A percentile compares a stretch with the other conserved stretches of the same genome.
Conservation (phyloP, 2,329 filamentous ascomycete species). For the Pleomassaria siparia region DNA sequence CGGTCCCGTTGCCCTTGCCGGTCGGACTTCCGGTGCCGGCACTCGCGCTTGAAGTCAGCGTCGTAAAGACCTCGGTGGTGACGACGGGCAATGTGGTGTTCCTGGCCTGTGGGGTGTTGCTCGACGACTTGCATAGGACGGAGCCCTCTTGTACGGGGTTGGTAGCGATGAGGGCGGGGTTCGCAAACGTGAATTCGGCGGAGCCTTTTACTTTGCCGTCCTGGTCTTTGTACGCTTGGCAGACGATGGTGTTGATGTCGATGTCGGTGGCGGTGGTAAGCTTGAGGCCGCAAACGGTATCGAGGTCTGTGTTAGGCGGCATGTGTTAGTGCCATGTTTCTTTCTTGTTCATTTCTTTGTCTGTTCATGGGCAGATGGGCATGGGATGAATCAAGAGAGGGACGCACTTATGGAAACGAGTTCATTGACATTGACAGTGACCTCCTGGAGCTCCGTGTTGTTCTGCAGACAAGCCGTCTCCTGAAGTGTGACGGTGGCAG, state of each 20-base stretch:
- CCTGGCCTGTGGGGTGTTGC: too few species aligned
- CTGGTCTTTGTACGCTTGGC: slow-evolving; percentile 27
- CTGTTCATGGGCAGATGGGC: neutral
- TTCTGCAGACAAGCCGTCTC: slow-evolving; percentile 16
- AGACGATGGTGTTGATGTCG: slow-evolving; percentile 16
- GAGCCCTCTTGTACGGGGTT: slow-evolving; percentile 24
- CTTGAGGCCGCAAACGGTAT: slow-evolving; percentile 27
- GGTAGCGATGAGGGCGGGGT: slow-evolving; percentile 24
- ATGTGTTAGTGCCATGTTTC: neutral
- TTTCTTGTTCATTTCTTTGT: too few species aligned
- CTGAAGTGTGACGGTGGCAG: slow-evolving; percentile 21
- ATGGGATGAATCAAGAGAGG: neutral
- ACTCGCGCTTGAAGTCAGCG: too few species aligned
- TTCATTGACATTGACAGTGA: slow-evolving; percentile 17
- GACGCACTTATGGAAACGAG: slow-evolving; percentile 12
- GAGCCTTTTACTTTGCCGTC: slow-evolving; percentile 20
- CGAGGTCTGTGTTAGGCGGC: slow-evolving; percentile 13
- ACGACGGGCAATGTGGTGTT: slow-evolving; percentile 7
- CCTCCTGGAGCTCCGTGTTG: slow-evolving; percentile 11
- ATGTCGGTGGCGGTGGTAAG: slow-evolving; percentile 20
- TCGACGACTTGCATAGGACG: slow-evolving; percentile 15
- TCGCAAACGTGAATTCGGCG: slow-evolving; percentile 19
- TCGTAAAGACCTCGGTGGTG: neutral
- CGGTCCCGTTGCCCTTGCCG: too few species aligned
- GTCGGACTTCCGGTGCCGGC: too few species aligned